These are phyloP conservation scores for Microcos paniculata DNA, from an alignment of 345 rosid species.

Conservation along the genomic window DNA sequence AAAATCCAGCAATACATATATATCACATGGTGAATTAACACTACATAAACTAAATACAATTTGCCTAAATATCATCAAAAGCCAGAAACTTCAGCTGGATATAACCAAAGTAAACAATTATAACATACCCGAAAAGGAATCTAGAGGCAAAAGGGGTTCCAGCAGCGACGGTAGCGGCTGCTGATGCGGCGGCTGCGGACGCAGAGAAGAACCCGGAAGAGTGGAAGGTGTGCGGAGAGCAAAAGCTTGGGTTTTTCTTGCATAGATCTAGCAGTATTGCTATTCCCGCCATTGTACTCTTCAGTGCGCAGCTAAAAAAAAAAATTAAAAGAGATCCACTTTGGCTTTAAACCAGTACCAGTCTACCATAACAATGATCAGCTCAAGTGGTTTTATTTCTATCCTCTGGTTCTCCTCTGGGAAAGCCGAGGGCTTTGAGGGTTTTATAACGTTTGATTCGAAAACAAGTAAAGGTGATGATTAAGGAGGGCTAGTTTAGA, in stretches of 20 bases:
- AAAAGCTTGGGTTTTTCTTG: constrained; percentile 56
- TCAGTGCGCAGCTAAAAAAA: constrained; percentile 12
- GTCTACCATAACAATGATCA: background rate
- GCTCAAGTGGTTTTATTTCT: background rate
- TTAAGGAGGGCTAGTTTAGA: background rate
- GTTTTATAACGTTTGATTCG: background rate
- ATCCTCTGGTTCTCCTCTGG: background rate
- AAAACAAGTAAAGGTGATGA: background rate
- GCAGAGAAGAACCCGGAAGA: constrained; percentile 57
- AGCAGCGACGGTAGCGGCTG: constrained; percentile 60
- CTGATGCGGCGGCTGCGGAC: constrained; percentile 51
- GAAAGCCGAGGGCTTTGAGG: background rate
- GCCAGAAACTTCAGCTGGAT: background rate
- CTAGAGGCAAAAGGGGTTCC: constrained; percentile 75
- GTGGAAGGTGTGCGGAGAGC: constrained; percentile 49
- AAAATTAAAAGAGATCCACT: constrained; percentile 11
- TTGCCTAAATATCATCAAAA: constrained; percentile 2
- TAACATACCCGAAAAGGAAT: constrained; percentile 71
- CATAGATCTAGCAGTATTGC: constrained; percentile 74
- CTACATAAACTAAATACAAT: background rate
- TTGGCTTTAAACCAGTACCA: constrained; percentile 4
- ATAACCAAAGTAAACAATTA: background rate
- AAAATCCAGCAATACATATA: background rate
- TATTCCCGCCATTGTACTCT: constrained; percentile 71
- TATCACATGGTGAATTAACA: background rate